Conservation (phyloP, 2,329 filamentous ascomycete genomes). For the Alternaria postmessia region DNA sequence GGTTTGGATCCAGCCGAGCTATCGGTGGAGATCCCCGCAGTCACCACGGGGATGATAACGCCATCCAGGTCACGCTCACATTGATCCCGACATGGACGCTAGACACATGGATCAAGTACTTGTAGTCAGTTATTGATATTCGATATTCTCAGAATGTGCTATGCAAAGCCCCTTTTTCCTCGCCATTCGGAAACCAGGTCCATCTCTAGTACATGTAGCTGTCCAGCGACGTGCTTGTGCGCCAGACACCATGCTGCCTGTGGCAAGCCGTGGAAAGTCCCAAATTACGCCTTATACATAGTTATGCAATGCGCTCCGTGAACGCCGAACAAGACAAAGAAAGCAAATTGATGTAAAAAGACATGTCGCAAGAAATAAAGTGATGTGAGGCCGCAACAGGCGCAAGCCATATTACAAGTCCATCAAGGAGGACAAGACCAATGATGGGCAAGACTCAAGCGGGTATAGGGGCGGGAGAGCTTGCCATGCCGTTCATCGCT, state of each 20-base stretch:
- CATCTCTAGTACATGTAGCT: slow-evolving; percentile 9
- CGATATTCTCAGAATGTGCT: slow-evolving; percentile 2
- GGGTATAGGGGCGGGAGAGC: slow-evolving; percentile 60
- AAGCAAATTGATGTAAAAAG: slow-evolving; percentile 17
- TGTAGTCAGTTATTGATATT: slow-evolving; percentile 4
- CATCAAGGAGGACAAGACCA: neutral
- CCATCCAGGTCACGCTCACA: slow-evolving; percentile 12
- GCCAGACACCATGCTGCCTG: slow-evolving; percentile 11
- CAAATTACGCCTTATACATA: slow-evolving; percentile 26
- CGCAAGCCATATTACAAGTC: neutral
- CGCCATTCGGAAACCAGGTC: neutral
- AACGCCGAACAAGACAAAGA: slow-evolving; percentile 39
- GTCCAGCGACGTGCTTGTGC: slow-evolving; percentile 4
- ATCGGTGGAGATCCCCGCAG: slow-evolving; percentile 21
- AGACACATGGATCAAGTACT: neutral
- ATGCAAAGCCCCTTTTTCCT: slow-evolving; percentile 8
- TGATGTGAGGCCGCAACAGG: neutral
- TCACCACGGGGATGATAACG: slow-evolving; percentile 17
- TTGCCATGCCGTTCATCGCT: slow-evolving; percentile 54
- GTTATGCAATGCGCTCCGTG: slow-evolving; percentile 24
- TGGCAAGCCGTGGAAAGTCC: slow-evolving; percentile 29
- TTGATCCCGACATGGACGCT: neutral
- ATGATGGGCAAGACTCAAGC: slow-evolving; percentile 10
- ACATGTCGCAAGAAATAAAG: slow-evolving; percentile 16
- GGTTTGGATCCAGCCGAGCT: slow-evolving; percentile 20